Evolutionary conservation across 2,329 filamentous ascomycete genomes (phyloP).

Genomic region (Pseudogymnoascus sp.): DNA sequence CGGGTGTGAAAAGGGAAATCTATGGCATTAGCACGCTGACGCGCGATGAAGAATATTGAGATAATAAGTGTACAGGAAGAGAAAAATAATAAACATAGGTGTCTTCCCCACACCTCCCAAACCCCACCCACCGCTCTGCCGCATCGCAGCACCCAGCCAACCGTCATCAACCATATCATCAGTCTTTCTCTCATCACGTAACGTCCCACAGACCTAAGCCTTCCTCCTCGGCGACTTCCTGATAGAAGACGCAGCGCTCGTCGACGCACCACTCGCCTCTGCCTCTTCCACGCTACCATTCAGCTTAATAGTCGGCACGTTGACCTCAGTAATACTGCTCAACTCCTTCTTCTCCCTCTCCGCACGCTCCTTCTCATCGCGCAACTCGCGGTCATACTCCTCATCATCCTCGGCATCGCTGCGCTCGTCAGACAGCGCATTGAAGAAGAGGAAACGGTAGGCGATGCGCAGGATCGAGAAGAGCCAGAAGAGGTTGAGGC

Average conservation of each 20-base stretch:
- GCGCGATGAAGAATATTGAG: neutral
- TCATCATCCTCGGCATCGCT: conserved; percentile 59
- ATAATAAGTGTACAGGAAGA: neutral
- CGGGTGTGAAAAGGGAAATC: neutral
- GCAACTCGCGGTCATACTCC: conserved; percentile 20
- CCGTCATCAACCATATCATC: neutral
- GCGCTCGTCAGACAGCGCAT: conserved; percentile 59
- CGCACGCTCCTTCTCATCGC: conserved; percentile 27
- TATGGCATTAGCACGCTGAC: neutral
- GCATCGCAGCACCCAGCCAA: neutral
- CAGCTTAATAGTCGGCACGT: conserved; percentile 9
- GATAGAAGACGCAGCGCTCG: conserved; percentile 24
- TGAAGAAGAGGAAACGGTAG: conserved; percentile 57
- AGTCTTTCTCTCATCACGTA: neutral
- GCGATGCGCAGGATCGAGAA: conserved; percentile 70
- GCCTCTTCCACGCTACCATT: neutral
- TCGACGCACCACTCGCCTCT: neutral
- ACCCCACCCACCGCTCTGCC: neutral
- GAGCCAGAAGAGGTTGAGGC: conserved; percentile 75
- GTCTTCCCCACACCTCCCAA: neutral
- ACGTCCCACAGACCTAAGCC: neutral
- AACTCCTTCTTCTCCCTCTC: conserved; percentile 25
- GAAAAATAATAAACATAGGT: neutral
- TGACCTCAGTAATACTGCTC: conserved; percentile 15
- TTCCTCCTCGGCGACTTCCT: conserved; percentile 17